Evolutionary conservation across 495 filamentous ascomycete species (phyloP), one percentile per base, ranked within the genome.

Genomic region (Lepidopterella palustris): DNA sequence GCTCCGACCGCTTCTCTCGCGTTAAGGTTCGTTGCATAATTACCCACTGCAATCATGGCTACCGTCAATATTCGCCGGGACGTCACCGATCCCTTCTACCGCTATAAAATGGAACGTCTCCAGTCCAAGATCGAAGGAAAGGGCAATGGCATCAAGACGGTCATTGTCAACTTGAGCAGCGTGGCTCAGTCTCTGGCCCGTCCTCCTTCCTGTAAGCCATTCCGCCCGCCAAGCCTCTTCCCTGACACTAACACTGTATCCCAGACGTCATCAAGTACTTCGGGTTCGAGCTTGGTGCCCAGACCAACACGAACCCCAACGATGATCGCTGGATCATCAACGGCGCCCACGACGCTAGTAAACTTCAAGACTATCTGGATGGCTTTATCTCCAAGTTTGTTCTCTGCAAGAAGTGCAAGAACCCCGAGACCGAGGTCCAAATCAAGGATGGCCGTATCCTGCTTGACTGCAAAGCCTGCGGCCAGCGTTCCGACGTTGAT

Each of bases 241-340:
- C 20, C 56, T 10, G 8, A n/a, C 27, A 54, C 23, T 45, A 57
- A 60, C 61, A 59, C 23, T 63, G 24, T 50, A 50, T 50, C 45
- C 2, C 10, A 81, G 79, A 96, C 70, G 84, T 98, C 69, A 97
- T 98, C 85, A 98, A 98, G 79, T 98, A 96, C 81, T 98, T 98
- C 71, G 93, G 95, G 60, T 98, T 98, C 70, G 93, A 98, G 76
- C 84, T 98, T 20, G 93, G 93, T 69, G 93, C 93, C 57, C 93
- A 97, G 77, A 96, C 95, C 77, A 98, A 96, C 74, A 92, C 87
- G 61, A 93, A 96, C 74, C 93, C 93, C 55, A 82, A 88, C 31
- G 93, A 98, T 76, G 93, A 98, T 73, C 93, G 93, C 68, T 98
- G 95, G 89, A 98, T 98, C 77, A 97, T 98, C 81, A 98, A 98